Evolutionary conservation across 2,329 filamentous ascomycete species (phyloP).

Genomic region (Trichoderma aggressivum): DNA sequence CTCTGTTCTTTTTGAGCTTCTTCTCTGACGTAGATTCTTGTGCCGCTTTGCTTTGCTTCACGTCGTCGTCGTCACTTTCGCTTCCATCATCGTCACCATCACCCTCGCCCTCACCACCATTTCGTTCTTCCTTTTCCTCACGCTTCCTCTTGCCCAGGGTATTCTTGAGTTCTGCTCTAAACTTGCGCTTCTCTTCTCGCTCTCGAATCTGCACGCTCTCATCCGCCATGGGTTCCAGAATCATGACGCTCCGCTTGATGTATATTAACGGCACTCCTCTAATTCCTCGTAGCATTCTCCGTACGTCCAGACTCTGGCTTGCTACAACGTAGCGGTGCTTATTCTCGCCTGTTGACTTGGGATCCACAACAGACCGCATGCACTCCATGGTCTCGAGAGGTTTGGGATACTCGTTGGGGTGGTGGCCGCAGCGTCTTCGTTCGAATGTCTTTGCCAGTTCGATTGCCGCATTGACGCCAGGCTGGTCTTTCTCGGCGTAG

Average conservation of each 20-base stretch:
- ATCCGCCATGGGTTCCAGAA: constrained; percentile 67
- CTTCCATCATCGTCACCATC: constrained; percentile 36
- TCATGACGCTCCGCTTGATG: constrained; percentile 74
- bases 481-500: constrained; percentile 59
- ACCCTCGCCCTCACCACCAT: constrained; percentile 8
- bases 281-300: constrained; percentile 62
- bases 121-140: constrained; percentile 40
- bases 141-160: constrained; percentile 50
- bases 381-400: constrained; percentile 70
- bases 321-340: constrained; percentile 78
- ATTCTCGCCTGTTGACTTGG: constrained; percentile 67
- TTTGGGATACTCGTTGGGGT: constrained; percentile 66
- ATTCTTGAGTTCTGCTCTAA: constrained; percentile 64
- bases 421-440: constrained; percentile 74
- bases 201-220: constrained; percentile 61
- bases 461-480: constrained; percentile 59
- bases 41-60: constrained; percentile 24
- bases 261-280: constrained; percentile 75
- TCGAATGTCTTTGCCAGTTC: constrained; percentile 72
- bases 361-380: constrained; percentile 70
- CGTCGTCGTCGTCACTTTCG: constrained; percentile 23
- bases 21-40: constrained; percentile 26
- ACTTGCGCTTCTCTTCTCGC: constrained; percentile 70
- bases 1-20: constrained; percentile 38
- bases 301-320: constrained; percentile 64